Base-by-base conservation (phyloP, 208 protist species). In the Tritrichomonas foetus region DNA sequence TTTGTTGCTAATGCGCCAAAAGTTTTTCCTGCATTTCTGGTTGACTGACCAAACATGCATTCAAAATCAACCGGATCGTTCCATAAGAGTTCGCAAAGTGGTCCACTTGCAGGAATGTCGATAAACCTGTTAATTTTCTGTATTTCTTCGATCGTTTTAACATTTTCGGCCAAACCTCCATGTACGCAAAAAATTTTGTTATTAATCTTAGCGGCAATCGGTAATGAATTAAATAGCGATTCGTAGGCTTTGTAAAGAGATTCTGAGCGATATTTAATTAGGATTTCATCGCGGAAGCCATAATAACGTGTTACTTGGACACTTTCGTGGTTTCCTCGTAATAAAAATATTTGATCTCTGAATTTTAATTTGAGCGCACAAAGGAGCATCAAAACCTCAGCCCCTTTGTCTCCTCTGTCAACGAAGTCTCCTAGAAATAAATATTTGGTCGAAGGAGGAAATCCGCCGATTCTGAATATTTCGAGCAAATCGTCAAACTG, bases 321-420 rank as follows among this genome's bases (percentile, higher is more conserved):
- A 16, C 78, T 53, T 57, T 89, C 78, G 30, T 89, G 78, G 47
- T 89, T 89, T 53, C 78, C 78, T 30, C 78, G 78, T 33, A 89
- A 39, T 8, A 89, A 39, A 89, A 27, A 89, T 5, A 89, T 57
- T 16, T 49, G 53, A 5, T 89, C 27, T 9, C 47, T 41, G 41
- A 57, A 89, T 89, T 89, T 89, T 13, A 89, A 20, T 20, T 89
- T 89, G 1, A 89, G 41, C 33, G 47, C 47, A 16, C 44, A 89
- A 5, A 89, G 39, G 57, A 89, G 78, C 27, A 57, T 20, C 2
- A 89, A 20, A 39, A 89, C n/a, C 57, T 89, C 78, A 16, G 27
- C 27, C 13, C 64, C 27, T n/a, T 69, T 69, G 25, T 16, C 27
- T 5, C 53, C 53, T 13, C 78, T 0, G 57, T 89, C 78, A 57